Percentiles rank a stretch among this genome's conserved stretches.
phyloP scores from a whole-genome alignment of 2,329 filamentous ascomycete genomes.

The Neofusicoccum laricinum region DNA sequence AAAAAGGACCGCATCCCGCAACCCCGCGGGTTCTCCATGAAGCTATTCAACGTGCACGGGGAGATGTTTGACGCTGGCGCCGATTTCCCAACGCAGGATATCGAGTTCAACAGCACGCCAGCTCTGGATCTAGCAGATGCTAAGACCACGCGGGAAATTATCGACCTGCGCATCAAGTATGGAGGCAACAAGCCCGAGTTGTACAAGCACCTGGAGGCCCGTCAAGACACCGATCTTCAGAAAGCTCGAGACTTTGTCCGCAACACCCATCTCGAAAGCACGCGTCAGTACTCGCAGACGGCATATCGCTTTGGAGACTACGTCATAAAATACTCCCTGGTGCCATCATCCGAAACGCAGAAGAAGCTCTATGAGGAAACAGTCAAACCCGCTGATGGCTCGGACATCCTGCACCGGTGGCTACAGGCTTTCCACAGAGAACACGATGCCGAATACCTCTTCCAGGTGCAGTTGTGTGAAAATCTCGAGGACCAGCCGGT shows the following conservation, averaged over 20 bases:
- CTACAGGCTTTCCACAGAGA: slow-evolving; percentile 38
- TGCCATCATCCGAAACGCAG: slow-evolving; percentile 42
- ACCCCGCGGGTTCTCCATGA: slow-evolving; percentile 49
- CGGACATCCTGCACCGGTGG: slow-evolving; percentile 41
- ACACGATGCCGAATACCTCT: slow-evolving; percentile 43
- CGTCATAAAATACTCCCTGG: slow-evolving; percentile 47
- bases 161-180: slow-evolving; percentile 40
- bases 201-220: slow-evolving; percentile 40
- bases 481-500: slow-evolving; percentile 47
- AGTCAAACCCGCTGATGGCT: slow-evolving; percentile 33
- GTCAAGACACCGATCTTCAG: slow-evolving; percentile 39
- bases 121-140: slow-evolving; percentile 47
- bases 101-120: slow-evolving; percentile 50
- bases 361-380: slow-evolving; percentile 39
- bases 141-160: slow-evolving; percentile 45
- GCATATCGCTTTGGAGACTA: slow-evolving; percentile 50
- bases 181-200: slow-evolving; percentile 38
- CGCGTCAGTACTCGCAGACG: slow-evolving; percentile 45
- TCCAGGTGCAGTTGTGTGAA: slow-evolving; percentile 48
- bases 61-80: slow-evolving; percentile 41
- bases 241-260: slow-evolving; percentile 38
- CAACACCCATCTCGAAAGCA: slow-evolving; percentile 41
- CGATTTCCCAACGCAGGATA: slow-evolving; percentile 40
- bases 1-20: slow-evolving; percentile 40
- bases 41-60: slow-evolving; percentile 48